Base-by-base conservation (phyloP, 129 eudicot species). In the Centrapalus pauciflorus region DNA sequence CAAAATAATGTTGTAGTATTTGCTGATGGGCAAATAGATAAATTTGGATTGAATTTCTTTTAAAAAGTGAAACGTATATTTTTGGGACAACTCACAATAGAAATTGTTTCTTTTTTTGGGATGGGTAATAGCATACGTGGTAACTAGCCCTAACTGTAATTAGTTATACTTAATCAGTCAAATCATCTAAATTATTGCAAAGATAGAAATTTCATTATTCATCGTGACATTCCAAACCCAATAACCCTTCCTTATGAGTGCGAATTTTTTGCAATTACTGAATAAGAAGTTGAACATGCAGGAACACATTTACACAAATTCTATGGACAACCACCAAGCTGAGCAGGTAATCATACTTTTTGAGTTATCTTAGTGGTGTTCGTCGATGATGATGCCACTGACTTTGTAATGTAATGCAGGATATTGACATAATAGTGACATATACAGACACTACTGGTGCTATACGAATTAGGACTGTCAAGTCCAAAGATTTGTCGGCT, bases 401-500 rank as follows among this genome's bases (percentile, higher is more conserved):
- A 34, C 13, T 55, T 43, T 67, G 57, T 38, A 55, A 64, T 56
- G 34, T 11, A 66, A 41, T 88, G 92, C 98, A 93, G 98, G 96
- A 82, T 82, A 81, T 93, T 78, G 92, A 94, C 84, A 86, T 94
- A 60, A 79, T 94, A 61, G 99, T 94, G 78, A 80, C 97, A 69
- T 94, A 94, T 80, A 89, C 75, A 54, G 97, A 94, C 78, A 61
- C 87, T 70, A 82, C 93, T 75, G 99, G 99, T 58, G 86, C 87
- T 70, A 71, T 94, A 48, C 86, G 79, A 48, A 82, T 89, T 73
- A 82, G 78, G 72, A 82, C 78, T 46, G 89, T 94, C 66, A 84
- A 79, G 23, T 90, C 97, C 49, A 86, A 61, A 73, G 77, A 86
- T 74, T 58, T 94, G 28, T 94, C 99, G 12, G 73, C 99, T 80